Conservation (phyloP, 148 eudicot genomes). For the Camellia lanceoleosa region DNA sequence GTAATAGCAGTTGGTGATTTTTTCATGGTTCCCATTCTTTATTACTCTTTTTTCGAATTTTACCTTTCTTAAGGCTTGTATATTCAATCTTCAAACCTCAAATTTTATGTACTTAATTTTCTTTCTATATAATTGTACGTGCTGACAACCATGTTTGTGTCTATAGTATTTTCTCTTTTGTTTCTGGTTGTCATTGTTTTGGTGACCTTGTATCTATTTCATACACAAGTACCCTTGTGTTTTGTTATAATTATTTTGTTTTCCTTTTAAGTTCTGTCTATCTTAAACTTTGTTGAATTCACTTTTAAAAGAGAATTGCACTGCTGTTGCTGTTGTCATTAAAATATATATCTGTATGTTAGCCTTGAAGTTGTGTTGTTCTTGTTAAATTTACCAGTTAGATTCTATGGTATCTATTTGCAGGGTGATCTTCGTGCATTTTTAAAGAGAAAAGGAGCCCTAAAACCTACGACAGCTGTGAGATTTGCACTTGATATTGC, state of each 20-base stretch:
- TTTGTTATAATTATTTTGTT: not conserved
- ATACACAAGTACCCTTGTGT: too few species aligned
- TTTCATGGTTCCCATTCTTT: not conserved
- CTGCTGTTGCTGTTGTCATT: not conserved
- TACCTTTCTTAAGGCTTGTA: not conserved
- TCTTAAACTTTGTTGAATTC: not conserved
- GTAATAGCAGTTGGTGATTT: not conserved
- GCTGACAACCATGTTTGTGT: too few species aligned
- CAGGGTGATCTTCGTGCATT: constrained; percentile 81
- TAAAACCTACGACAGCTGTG: constrained; percentile 67
- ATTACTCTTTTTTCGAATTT: not conserved
- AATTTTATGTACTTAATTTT: too few species aligned
- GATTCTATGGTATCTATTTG: constrained; percentile 14
- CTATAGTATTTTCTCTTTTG: too few species aligned
- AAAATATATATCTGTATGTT: not conserved
- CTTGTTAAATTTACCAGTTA: not conserved
- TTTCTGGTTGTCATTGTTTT: too few species aligned
- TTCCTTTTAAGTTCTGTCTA: not conserved
- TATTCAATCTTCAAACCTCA: not conserved
- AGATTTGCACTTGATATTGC: constrained; percentile 89
- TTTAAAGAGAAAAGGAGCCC: constrained; percentile 58
- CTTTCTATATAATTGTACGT: not conserved
- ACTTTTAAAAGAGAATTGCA: constrained; percentile 1
- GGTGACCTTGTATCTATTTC: too few species aligned
- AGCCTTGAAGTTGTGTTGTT: not conserved